Conservation (phyloP, 2,329 filamentous ascomycete genomes). For the Pyricularia sp. region DNA sequence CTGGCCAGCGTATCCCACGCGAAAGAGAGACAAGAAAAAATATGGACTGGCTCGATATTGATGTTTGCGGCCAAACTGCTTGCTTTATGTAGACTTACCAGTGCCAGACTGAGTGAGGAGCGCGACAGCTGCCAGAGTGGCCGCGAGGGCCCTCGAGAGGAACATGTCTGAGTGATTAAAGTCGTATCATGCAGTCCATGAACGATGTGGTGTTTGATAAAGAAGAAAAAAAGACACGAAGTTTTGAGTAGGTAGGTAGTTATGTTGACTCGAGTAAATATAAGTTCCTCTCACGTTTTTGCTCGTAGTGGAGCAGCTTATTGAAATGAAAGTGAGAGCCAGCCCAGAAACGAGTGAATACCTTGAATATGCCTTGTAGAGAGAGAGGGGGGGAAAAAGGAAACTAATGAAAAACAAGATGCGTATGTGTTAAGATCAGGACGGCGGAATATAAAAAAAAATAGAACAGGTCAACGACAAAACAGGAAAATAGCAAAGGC, state of each 20-base stretch:
- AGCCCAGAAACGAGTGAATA: conserved; percentile 1
- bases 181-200: conserved; percentile 10
- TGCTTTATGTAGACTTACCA: conserved; percentile 12
- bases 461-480: conserved; percentile 1
- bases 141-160: conserved; percentile 18
- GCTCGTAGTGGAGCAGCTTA: not conserved
- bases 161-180: conserved; percentile 15
- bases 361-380: conserved; percentile 3
- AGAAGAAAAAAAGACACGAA: not conserved
- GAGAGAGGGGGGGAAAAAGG: not conserved
- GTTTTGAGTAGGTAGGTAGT: not conserved
- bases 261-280: not conserved
- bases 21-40: too few species aligned
- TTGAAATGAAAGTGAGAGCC: not conserved
- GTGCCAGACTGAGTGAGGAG: conserved; percentile 15
- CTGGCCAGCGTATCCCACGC: conserved; percentile 13
- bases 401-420: not conserved
- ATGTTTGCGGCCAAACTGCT: not conserved
- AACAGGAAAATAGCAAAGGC: conserved; percentile 2
- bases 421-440: not conserved
- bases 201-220: not conserved
- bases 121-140: conserved; percentile 15
- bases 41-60: not conserved
- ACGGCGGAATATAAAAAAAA: not conserved
- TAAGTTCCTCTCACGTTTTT: not conserved